Evolutionary conservation across 805 yeast species (phyloP), one percentile per base, ranked within the genome.

Genomic region (Pichia manshurica): DNA sequence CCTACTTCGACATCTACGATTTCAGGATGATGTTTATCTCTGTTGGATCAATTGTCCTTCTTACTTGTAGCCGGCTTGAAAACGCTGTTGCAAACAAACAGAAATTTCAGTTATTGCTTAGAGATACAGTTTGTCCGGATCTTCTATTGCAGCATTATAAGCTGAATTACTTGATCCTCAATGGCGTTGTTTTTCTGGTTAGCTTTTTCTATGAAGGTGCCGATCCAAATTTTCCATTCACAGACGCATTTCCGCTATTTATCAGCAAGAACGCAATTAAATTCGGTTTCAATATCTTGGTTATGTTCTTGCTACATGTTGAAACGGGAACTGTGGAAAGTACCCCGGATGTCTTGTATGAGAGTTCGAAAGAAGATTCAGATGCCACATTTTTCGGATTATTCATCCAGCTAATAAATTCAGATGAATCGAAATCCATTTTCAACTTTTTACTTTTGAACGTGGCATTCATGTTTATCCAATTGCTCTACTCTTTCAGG

Each of bases 401-500:
- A 8, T 17, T 65, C 5, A 29, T 57, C 16, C 72, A 72, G 52
- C 55, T 75, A 39, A 68, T 74, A 35, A 56, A 61, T 34, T 72
- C 84, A 48, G 71, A 74, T 42, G 96, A 89, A 53, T 89, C 97
- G 0, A 73, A 85, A 51, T 88, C 96, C 12, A 93, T 93, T 28
- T 90, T 93, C 65, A 83, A 87, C 48, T 93, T 91, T 58, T 67
- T 93, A 42, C 65, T 91, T 53, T 73, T 93, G 51, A 93, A 93
- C 65, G 80, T 95, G 12, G 78, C 93, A 2, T 93, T 93, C 67
- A 93, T 93, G 99, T 79, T 93, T 58, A 82, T 93, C 36, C 99
- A 93, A 68, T 73, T 93, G 54, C 68, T 93, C 9, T 93, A 93
- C 63, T 90, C 98, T 0, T 84, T 93, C 67, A 75, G 95, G 52